These are phyloP conservation scores for Nicotiana tomentosiformis DNA, from an alignment of 257 asterid genomes.

Conservation along the genomic window DNA sequence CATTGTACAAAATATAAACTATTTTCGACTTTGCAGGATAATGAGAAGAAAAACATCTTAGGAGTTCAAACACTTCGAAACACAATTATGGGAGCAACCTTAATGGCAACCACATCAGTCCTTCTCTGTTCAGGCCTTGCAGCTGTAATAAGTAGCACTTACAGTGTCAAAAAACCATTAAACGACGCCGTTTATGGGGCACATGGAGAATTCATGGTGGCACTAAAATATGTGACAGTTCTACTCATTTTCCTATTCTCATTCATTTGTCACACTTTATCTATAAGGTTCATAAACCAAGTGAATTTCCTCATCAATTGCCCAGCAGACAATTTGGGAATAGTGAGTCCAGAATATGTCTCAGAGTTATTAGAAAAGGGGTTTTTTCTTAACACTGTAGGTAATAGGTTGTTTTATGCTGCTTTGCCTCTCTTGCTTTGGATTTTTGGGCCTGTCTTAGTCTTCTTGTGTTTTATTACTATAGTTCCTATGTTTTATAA, in stretches of 20 bases:
- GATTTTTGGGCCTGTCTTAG: slow-evolving; percentile 89
- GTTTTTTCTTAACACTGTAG: slow-evolving; percentile 54
- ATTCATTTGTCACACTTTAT: slow-evolving; percentile 71
- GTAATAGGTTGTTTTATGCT: slow-evolving; percentile 72
- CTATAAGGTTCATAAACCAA: slow-evolving; percentile 80
- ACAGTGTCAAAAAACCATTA: slow-evolving; percentile 78
- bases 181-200: slow-evolving; percentile 76
- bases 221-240: slow-evolving; percentile 66
- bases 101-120: slow-evolving; percentile 93
- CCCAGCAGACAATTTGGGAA: slow-evolving; percentile 39
- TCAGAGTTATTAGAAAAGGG: slow-evolving; percentile 66
- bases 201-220: slow-evolving; percentile 88
- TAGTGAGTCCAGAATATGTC: slow-evolving; percentile 57
- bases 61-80: slow-evolving; percentile 84
- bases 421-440: slow-evolving; percentile 80
- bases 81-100: slow-evolving; percentile 85
- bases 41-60: slow-evolving; percentile 86
- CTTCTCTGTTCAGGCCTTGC: slow-evolving; percentile 81
- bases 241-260: slow-evolving; percentile 66
- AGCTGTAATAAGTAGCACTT: slow-evolving; percentile 88
- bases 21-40: slow-evolving; percentile 44
- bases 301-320: slow-evolving; percentile 81
- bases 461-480: slow-evolving; percentile 50
- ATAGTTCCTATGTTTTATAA: slow-evolving; percentile 80
- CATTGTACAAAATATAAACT: too few species aligned